These are phyloP conservation scores for Clonostachys byssicola DNA, from an alignment of 2,329 filamentous ascomycete genomes.

Conservation along the genomic window DNA sequence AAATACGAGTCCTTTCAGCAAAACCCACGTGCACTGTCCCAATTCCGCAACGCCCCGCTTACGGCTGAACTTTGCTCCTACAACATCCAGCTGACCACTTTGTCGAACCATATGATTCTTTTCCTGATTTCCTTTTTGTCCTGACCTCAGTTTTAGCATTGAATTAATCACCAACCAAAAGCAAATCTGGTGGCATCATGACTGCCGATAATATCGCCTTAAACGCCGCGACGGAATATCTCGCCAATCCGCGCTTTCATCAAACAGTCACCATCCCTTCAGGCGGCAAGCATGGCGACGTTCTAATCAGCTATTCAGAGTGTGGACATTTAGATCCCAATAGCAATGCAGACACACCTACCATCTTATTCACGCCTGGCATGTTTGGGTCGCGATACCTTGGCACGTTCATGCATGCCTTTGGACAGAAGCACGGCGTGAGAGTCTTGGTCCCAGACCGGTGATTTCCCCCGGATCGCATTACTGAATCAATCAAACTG, in stretches of 20 bases:
- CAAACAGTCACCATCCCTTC: slow-evolving; percentile 15
- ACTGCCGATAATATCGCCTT: no score
- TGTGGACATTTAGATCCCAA: slow-evolving; percentile 9
- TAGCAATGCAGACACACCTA: slow-evolving; percentile 8
- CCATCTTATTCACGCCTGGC: slow-evolving; percentile 19
- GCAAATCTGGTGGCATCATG: no score
- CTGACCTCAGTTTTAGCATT: no score
- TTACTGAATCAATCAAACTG: not conserved
- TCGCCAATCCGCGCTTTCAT: slow-evolving; percentile 17
- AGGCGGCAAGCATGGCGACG: slow-evolving; percentile 7
- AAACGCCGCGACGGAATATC: slow-evolving; percentile 3
- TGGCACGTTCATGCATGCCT: slow-evolving; percentile 20
- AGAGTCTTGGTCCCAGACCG: slow-evolving; percentile 25
- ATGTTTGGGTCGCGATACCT: slow-evolving; percentile 18
- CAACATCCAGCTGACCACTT: no score
- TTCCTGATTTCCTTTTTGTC: no score
- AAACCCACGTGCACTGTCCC: no score
- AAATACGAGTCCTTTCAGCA: no score
- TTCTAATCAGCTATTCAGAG: slow-evolving; percentile 19
- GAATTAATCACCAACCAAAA: no score
- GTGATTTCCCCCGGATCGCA: slow-evolving; percentile 10
- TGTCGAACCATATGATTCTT: no score
- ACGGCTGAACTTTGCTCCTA: no score
- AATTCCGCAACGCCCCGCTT: no score
- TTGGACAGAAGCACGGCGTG: slow-evolving; percentile 20